Base-by-base conservation (phyloP, 129 eudicot species). In the Helichrysum umbraculigerum region DNA sequence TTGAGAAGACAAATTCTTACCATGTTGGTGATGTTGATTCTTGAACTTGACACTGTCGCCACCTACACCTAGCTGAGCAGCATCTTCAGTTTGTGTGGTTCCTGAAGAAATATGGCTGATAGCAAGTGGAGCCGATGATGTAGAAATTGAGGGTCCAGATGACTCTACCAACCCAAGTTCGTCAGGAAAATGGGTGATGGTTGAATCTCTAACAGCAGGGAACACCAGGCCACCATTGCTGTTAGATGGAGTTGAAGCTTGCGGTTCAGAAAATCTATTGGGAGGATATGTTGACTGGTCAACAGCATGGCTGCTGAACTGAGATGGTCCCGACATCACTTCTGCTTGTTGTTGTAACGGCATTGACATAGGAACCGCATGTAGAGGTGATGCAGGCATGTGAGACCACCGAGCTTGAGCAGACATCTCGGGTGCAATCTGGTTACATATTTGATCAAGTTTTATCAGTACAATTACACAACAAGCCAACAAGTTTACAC, bases 351-450 rank as follows among this genome's bases (percentile, higher is more conserved):
- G 95, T 83, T 82, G 95, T 82, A 83, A 72, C 29, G 92, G 88
- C 62, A 79, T 84, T 32, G 96, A 82, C 71, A 81, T 73, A 42
- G 92, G 85, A 17, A 80, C 73, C 14, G 87, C 30, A 22, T 83
- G 96, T 54, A 85, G 82, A 29, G 90, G 76, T 17, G 90, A 70
- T 76, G 93, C 81, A 34, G 93, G 96, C 47, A 90, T 77, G 37
- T 83, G 94, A 21, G 94, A 64, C 96, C 98, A 90, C 68, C 85
- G 85, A 44, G 87, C 71, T 79, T 91, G 97, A 42, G 76, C 84
- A 2, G 96, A 59, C 78, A 86, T 68, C 42, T 92, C 98, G 21
- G 90, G 83, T 63, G 96, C 83, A 78, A 87, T 67, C 98, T 92
- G 89, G 20, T 72, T 70, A 37, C 68, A 81, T 74, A 22, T 47